A percentile compares a stretch with the other conserved stretches of the same genome.
These are phyloP conservation scores for Globisporangium viniferum DNA, from an alignment of 352 stramenopile species.

Conservation along the genomic window DNA sequence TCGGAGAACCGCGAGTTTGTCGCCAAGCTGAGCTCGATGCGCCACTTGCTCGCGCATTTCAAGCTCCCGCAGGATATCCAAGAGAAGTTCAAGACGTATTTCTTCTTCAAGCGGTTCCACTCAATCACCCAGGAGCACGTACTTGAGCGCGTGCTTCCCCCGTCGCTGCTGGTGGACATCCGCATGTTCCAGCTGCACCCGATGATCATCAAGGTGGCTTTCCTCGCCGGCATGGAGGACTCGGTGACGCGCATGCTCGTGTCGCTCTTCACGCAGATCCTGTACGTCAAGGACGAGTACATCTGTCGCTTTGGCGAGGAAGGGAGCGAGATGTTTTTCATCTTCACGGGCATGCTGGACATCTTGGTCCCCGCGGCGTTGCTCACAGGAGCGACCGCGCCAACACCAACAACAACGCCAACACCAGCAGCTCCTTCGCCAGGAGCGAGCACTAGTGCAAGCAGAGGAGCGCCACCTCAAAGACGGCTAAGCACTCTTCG, in stretches of 20 bases:
- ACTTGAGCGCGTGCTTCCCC: constrained; percentile 47
- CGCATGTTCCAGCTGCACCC: constrained; percentile 61
- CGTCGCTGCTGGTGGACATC: constrained; percentile 57
- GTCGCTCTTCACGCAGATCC: constrained; percentile 49
- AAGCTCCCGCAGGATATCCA: constrained; percentile 37
- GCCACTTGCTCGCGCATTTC: constrained; percentile 51
- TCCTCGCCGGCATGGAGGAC: constrained; percentile 54
- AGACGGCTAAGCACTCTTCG: neutral
- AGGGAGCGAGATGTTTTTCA: constrained; percentile 68
- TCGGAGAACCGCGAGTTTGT: constrained; percentile 60
- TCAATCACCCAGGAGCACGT: constrained; percentile 66
- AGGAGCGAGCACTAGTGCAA: neutral
- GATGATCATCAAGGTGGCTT: constrained; percentile 70
- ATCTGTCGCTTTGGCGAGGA: constrained; percentile 54
- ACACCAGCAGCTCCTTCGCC: neutral
- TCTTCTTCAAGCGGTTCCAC: constrained; percentile 69
- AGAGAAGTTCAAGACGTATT: constrained; percentile 61
- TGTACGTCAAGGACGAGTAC: constrained; percentile 57
- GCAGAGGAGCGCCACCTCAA: neutral
- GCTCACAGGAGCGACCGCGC: neutral
- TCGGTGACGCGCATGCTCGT: constrained; percentile 57
- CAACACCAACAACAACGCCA: neutral
- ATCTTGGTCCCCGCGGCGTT: constrained; percentile 39
- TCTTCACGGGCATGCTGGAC: constrained; percentile 53
- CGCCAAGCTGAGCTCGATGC: constrained; percentile 50